A percentile compares a stretch with the other conserved stretches of the same genome.
phyloP scores from a whole-genome alignment of 176 grass and related monocot genomes.

The Avena atlantica region DNA sequence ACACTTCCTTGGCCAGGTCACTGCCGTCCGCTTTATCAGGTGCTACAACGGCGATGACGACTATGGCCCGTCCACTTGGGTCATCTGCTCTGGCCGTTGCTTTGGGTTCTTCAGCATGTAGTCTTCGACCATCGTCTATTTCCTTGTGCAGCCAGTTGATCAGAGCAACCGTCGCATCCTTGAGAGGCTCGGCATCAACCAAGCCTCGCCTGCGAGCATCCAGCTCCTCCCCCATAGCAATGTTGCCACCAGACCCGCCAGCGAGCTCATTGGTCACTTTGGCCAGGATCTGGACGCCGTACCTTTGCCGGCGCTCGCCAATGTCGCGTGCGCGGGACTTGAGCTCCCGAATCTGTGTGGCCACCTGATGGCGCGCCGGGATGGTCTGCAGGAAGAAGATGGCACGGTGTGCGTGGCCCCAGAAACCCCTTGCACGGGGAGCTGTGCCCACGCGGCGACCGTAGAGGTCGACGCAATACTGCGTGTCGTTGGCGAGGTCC shows the following conservation, averaged over 20 bases:
- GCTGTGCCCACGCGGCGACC: neutral
- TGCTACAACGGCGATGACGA: neutral
- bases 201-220: neutral
- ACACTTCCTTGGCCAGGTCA: neutral
- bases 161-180: neutral
- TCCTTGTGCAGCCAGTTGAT: constrained; percentile 3
- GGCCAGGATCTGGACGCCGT: neutral
- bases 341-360: neutral
- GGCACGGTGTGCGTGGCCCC: neutral
- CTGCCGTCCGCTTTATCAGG: neutral
- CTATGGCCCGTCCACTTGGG: neutral
- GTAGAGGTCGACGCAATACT: constrained; percentile 21
- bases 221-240: neutral
- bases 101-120: neutral
- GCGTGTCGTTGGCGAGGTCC: constrained; percentile 27
- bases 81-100: neutral
- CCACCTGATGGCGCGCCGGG: neutral
- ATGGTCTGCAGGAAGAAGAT: constrained; percentile 6
- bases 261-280: neutral
- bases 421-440: neutral
- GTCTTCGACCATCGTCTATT: neutral
- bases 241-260: neutral
- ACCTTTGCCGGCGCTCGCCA: neutral
- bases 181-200: neutral
- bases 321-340: neutral